These are phyloP conservation scores for Taphrina wiesneri DNA, from an alignment of 1,139 yeast genomes.

Conservation along the genomic window DNA sequence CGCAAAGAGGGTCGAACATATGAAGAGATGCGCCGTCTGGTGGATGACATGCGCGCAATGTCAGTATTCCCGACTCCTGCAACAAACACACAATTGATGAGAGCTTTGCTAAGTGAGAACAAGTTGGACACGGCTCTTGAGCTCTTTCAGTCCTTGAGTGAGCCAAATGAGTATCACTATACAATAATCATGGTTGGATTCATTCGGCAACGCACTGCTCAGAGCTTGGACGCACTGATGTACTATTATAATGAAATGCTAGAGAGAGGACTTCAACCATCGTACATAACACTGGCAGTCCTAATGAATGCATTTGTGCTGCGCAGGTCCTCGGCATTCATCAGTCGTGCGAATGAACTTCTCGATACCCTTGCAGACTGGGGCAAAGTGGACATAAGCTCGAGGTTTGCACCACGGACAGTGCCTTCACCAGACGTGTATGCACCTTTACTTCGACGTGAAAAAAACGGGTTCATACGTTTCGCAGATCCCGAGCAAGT, in stretches of 20 bases:
- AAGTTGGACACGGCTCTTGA: constrained; percentile 6
- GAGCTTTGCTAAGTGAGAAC: constrained; percentile 4
- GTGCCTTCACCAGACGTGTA: constrained; percentile 21
- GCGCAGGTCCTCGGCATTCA: neutral
- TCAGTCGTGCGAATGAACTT: constrained; percentile 3
- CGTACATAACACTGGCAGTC: constrained; percentile 20
- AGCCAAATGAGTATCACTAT: constrained; percentile 29
- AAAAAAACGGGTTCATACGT: neutral
- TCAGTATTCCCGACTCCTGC: constrained; percentile 10
- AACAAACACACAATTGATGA: constrained; percentile 19
- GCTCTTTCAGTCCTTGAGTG: constrained; percentile 1
- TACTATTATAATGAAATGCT: constrained; percentile 26
- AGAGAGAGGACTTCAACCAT: constrained; percentile 8
- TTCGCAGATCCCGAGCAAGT: constrained; percentile 9
- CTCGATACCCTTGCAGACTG: constrained; percentile 10
- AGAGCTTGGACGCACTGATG: neutral
- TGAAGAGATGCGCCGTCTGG: constrained; percentile 10
- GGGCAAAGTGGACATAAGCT: constrained; percentile 10
- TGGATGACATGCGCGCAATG: constrained; percentile 8
- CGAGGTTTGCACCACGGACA: constrained; percentile 18
- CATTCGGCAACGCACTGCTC: neutral
- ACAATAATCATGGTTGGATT: constrained; percentile 28
- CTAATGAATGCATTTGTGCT: constrained; percentile 24
- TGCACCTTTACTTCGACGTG: neutral
- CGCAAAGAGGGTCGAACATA: constrained; percentile 9